phyloP scores from a whole-genome alignment of 225 moss, liverwort and hornwort genomes.

The Thuidium tamariscinum region DNA sequence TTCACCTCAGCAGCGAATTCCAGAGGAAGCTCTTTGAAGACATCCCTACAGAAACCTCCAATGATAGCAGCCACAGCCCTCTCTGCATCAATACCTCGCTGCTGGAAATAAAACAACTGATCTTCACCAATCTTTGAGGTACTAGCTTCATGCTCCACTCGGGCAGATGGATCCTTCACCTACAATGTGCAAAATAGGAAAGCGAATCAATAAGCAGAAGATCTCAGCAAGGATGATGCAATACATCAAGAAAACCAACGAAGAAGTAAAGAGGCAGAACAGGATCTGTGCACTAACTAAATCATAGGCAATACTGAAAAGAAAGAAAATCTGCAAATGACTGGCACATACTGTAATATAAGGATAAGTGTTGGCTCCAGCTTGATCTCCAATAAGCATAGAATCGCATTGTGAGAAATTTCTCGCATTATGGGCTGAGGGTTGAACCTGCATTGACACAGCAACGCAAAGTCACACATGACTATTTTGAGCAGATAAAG shows the following conservation, averaged over 20 bases:
- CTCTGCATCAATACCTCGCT: constrained; percentile 88
- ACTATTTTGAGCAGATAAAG: neutral
- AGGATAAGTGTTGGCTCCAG: constrained; percentile 95
- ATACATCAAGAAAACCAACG: neutral
- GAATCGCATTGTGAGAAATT: constrained; percentile 98
- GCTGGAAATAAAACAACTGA: constrained; percentile 91
- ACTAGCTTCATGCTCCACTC: constrained; percentile 97
- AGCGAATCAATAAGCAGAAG: neutral
- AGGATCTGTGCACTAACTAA: neutral
- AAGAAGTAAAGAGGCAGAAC: neutral
- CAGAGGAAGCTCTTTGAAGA: constrained; percentile 86
- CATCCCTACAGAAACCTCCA: constrained; percentile 92
- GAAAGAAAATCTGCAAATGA: neutral
- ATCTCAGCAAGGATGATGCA: neutral
- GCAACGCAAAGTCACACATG: neutral
- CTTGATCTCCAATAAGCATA: constrained; percentile 96
- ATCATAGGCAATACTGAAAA: neutral
- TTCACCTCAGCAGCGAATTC: constrained; percentile 97
- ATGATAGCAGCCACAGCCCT: constrained; percentile 92
- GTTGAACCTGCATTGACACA: constrained; percentile 40
- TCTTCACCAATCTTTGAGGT: constrained; percentile 98
- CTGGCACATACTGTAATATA: constrained; percentile 64
- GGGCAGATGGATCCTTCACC: constrained; percentile 93
- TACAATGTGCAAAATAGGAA: neutral
- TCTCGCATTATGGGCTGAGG: constrained; percentile 68